A percentile compares a stretch with the other conserved stretches of the same genome.
Evolutionary conservation across 1,139 yeast species (phyloP).

Genomic region (Saccharomyces pastorianus): DNA sequence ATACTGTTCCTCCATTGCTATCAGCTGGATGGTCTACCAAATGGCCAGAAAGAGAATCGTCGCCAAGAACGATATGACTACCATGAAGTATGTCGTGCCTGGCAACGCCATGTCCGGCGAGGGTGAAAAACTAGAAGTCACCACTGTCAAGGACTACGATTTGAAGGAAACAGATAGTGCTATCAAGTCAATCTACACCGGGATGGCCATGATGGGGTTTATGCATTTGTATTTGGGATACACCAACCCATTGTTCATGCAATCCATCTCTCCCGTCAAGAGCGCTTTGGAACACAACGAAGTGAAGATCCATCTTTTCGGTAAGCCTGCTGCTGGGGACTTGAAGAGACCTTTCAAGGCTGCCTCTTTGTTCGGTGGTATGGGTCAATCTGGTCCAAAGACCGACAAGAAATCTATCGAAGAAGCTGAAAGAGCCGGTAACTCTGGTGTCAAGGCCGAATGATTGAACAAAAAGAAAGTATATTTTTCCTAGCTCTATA

Average conservation of each 20-base stretch:
- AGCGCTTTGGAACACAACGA: constrained; percentile 84
- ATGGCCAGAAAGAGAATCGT: constrained; percentile 53
- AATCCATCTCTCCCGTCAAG: constrained; percentile 84
- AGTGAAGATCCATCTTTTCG: constrained; percentile 84
- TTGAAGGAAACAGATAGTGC: constrained; percentile 72
- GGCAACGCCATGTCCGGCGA: constrained; percentile 64
- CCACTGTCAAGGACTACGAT: constrained; percentile 93
- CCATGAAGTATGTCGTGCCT: constrained; percentile 84
- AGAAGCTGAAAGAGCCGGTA: constrained; percentile 76
- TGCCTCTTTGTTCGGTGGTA: constrained; percentile 68
- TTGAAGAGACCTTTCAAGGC: constrained; percentile 96
- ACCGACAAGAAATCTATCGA: constrained; percentile 85
- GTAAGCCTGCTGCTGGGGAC: constrained; percentile 79
- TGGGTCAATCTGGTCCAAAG: constrained; percentile 55
- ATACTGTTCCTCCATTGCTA: constrained; percentile 58
- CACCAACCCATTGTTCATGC: constrained; percentile 95
- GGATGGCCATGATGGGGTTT: constrained; percentile 96
- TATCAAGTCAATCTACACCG: constrained; percentile 76
- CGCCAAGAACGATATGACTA: constrained; percentile 82
- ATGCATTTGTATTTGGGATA: constrained; percentile 97
- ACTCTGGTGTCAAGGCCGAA: constrained; percentile 88
- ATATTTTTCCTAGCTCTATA: neutral
- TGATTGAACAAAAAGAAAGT: constrained; percentile 30
- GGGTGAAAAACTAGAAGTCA: constrained; percentile 67
- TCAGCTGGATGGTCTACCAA: constrained; percentile 61